Evolutionary conservation across 352 stramenopile species (phyloP), one percentile per base, ranked within the genome.

Genomic region (Plasmopara viticola): DNA sequence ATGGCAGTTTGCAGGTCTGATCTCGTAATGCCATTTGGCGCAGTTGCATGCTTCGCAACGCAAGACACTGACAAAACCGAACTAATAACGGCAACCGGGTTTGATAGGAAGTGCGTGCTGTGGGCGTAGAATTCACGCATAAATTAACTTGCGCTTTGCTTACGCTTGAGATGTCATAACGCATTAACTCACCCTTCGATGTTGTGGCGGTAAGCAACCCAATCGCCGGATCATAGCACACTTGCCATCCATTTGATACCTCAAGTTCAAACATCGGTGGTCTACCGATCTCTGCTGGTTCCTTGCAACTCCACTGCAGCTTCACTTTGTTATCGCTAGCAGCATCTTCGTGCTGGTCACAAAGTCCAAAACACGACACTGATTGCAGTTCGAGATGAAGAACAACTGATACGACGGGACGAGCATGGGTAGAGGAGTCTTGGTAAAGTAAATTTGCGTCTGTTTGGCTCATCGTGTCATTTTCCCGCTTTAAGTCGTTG

Each of bases 51-150:
- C 54, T 56, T 1, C 78, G 78, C 44, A 81, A 39, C 2, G 66
- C 62, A 15, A 88, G 58, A 34, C 70, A 80, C 29, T 86, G 72
- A 39, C 74, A 84, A 30, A 87, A 59, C 2, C 65, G 65, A 49
- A 78, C 54, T 17, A 83, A 42, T 14, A 60, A 39, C 17, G 60
- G 58, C 14, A 68, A 48, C 28, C 44, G 41, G 6, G 39, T 6
- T 34, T 39, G 53, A 28, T 63, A 33, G 6, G 37, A 54, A 20
- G 58, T 57, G 37, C 43, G 48, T 38, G 44, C 34, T 9, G 44
- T 34, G 35, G 53, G 40, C 10, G 2, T 6, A 8, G 34, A 57
- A 4, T 30, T 4, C n/a, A 31, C 2, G 13, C 13, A 51, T 13
- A 25, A 41, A 53, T 34, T 35, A 28, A 34, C 25, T 48, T 44